Base-by-base conservation (phyloP, 139 green algal genomes). In the Micractinium sp. region DNA sequence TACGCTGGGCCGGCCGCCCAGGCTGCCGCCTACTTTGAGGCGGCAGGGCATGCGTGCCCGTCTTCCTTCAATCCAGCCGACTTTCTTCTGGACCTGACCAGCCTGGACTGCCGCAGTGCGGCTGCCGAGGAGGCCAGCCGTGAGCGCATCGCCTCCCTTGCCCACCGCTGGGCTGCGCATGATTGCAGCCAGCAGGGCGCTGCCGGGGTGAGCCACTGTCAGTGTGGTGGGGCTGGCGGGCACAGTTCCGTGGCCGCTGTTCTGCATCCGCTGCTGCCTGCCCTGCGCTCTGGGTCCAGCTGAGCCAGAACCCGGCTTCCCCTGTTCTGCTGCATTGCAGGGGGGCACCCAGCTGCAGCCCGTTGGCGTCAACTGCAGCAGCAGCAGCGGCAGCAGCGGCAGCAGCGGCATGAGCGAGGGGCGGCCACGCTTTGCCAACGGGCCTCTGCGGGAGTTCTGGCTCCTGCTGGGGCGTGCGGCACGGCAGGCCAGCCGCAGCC, bases 31-130 rank as follows among this genome's bases (percentile, higher is more conserved):
- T 91, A 92, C 85, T 93, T 94, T 77, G 73, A 56, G 0, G 63
- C 77, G 4, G 71, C 89, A 3, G 88, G 78, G 18, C 31, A 67
- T 47, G 27, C 63, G 3, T 90, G 90, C 81, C 93, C 93, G 20
- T 33, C 90, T 63, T 33, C 89, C 56, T 90, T 90, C 84, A 95
- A 95, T 74, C 87, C 89, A 1, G 93, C 93, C 0, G 93, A 95
- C 76, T 93, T 92, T 71, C 92, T 95, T 76, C 27, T 95, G 61
- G 93, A 95, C 31, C 19, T 93, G 0, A 79, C 66, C 63, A 89
- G 78, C n/a, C 53, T 91, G 80, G 88, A 92, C 67, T 90, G 86
- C 83, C 86, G 87, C 60, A 84, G 82, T 18, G 76, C 85, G 16
- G 75, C 90, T 69, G 75, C 63, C 1, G 92, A 92, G 83, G 63